phyloP scores from a whole-genome alignment of 805 yeast genomes.

The Debaryomyces tyrocola region DNA sequence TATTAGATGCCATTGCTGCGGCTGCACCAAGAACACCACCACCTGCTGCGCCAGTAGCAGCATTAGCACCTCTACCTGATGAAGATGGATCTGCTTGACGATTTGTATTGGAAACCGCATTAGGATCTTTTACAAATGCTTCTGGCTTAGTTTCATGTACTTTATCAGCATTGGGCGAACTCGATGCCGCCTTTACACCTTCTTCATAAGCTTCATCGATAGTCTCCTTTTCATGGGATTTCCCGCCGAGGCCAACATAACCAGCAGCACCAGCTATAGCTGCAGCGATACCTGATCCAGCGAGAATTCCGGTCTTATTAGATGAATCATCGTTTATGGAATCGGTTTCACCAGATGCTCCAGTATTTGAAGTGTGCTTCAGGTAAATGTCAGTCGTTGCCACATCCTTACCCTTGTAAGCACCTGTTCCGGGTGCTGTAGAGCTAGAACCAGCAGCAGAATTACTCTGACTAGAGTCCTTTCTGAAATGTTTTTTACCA shows the following conservation, averaged over 20 bases:
- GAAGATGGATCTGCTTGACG: not conserved
- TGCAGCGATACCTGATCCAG: not conserved
- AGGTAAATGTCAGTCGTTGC: slow-evolving; percentile 1
- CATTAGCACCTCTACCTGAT: not conserved
- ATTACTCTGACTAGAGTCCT: not conserved
- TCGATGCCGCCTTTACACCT: slow-evolving; percentile 12
- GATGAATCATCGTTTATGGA: not conserved
- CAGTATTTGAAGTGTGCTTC: slow-evolving; percentile 9
- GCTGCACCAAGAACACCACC: slow-evolving; percentile 2
- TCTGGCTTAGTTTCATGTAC: not conserved
- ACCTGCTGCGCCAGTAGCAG: not conserved
- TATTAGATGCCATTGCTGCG: slow-evolving; percentile 3
- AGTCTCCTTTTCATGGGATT: not conserved
- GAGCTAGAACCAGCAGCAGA: slow-evolving; percentile 5
- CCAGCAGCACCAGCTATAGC: slow-evolving; percentile 14
- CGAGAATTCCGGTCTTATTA: not conserved
- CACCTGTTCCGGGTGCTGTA: not conserved
- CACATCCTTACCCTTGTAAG: not conserved
- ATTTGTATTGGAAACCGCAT: not conserved
- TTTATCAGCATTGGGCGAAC: slow-evolving; percentile 19
- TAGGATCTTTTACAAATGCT: not conserved
- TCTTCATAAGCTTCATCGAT: slow-evolving; percentile 16
- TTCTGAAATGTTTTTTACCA: not conserved
- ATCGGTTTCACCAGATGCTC: not conserved
- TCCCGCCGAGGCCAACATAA: slow-evolving; percentile 5